Conservation (phyloP, 2,329 filamentous ascomycete species). For the Elsinoe ampelina region DNA sequence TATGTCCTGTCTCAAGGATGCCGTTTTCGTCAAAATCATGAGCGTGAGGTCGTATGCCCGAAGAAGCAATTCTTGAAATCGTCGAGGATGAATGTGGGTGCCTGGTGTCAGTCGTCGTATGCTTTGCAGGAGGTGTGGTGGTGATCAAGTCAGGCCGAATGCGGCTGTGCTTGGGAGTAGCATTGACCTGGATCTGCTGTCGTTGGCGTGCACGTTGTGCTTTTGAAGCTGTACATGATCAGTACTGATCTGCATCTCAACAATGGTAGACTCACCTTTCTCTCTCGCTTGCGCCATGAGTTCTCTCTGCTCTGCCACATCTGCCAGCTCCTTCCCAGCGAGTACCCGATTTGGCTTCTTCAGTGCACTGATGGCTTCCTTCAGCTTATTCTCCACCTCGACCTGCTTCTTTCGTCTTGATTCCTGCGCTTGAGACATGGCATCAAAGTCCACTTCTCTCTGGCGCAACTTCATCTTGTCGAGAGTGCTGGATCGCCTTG, state of each 20-base stretch:
- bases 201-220: conserved; percentile 18
- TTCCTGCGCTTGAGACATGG: conserved; percentile 45
- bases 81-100: conserved; percentile 20
- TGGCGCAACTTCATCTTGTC: conserved; percentile 23
- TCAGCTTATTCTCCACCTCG: conserved; percentile 58
- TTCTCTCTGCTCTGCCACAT: conserved; percentile 54
- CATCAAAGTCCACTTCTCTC: conserved; percentile 47
- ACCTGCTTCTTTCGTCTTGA: conserved; percentile 56
- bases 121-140: conserved; percentile 22
- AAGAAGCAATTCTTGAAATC: conserved; percentile 32
- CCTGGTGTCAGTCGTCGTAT: conserved; percentile 20
- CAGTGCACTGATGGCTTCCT: conserved; percentile 62
- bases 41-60: conserved; percentile 26
- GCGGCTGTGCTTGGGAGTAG: conserved; percentile 33
- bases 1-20: conserved; percentile 24
- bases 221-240: conserved; percentile 23
- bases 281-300: conserved; percentile 24
- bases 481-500: conserved; percentile 34
- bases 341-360: conserved; percentile 67
- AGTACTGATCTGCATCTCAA: conserved; percentile 23
- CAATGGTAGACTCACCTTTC: conserved; percentile 19
- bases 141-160: conserved; percentile 26
- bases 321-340: conserved; percentile 57
- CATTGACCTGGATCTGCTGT: conserved; percentile 29
- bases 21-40: conserved; percentile 23